Conservation (phyloP, 257 asterid species). For the Nicotiana undulata region DNA sequence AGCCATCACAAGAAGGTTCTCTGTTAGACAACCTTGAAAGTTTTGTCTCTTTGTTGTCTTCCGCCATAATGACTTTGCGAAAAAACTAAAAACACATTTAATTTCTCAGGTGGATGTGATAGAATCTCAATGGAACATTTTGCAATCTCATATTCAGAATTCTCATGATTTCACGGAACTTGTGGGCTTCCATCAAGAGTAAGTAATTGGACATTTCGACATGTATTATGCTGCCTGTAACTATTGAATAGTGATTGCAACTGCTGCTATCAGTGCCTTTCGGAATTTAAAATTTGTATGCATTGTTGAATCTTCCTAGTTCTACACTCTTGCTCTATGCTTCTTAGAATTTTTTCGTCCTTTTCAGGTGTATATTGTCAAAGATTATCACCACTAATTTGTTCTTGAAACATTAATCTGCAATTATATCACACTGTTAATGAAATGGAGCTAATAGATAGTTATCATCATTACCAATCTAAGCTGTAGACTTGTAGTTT, state of each 20-base stretch:
- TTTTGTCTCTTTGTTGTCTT: slow-evolving; percentile 1
- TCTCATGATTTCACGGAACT: slow-evolving; percentile 88
- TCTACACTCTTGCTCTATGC: not conserved
- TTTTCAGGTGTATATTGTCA: not conserved
- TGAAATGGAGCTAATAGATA: not conserved
- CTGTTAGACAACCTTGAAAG: not conserved
- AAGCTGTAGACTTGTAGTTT: not conserved
- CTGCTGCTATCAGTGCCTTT: not conserved
- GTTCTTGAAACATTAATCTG: not conserved
- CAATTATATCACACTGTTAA: not conserved
- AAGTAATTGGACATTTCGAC: slow-evolving; percentile 23
- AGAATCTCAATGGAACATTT: slow-evolving; percentile 95
- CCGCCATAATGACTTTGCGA: slow-evolving; percentile 10
- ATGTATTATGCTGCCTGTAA: not conserved
- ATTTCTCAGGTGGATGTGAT: slow-evolving; percentile 89
- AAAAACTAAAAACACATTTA: slow-evolving; percentile 6
- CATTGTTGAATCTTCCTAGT: not conserved
- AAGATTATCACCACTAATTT: not conserved
- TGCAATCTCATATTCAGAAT: slow-evolving; percentile 87
- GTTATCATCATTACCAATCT: not conserved
- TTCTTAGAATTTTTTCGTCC: not conserved
- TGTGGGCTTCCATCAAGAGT: slow-evolving; percentile 98
- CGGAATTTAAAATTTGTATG: not conserved
- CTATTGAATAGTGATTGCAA: not conserved
- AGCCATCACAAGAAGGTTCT: not conserved